Base-by-base conservation (phyloP, 768 basidiomycete species). In the Hygrocybe punicea region DNA sequence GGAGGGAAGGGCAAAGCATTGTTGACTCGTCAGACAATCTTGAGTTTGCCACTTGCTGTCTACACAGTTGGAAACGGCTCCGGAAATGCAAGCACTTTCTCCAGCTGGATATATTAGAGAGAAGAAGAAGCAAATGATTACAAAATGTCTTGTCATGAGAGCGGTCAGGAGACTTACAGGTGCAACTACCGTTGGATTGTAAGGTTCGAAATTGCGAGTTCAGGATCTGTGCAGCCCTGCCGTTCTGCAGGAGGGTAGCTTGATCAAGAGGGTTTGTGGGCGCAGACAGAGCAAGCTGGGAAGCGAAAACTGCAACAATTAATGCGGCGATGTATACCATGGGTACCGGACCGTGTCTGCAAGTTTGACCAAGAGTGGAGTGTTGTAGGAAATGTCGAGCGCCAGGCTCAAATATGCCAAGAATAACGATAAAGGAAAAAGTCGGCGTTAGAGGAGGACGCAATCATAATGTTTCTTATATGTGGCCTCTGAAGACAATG, bases 1-100 rank as follows among this genome's bases (percentile, higher is more conserved):
- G 6, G 74, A 72, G 0, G 84, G 84, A 24, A 85, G 58, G 13
- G 81, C 83, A 58, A 84, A 83, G 66, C 84, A 85, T 4, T 64
- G 59, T 35, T 75, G 70, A 7, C 64, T 65, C 6, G 65, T 61
- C 0, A 69, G 57, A 58, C 83, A 85, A 4, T 50, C 54, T 9
- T 72, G 60, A 0, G 68, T 63, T 29, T 74, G 62, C 77, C 81
- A 84, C 36, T 66, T 66, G 8, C 70, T 70, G 58, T 75, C 71
- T 2, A 61, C 60, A 62, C 83, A 86, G 14, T 60, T 66, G 0
- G 78, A 79, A 24, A 78, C 62, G 1, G 69, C 66, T 4, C 70
- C 69, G 6, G 61, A 61, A 19, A 84, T 65, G 57, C 83, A 86
- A 2, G 80, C 81, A 13, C 68, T 65, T 16, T 78, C 67, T 40